Base-by-base conservation (phyloP, 306 rosid genomes). In the Medicago truncatula region DNA sequence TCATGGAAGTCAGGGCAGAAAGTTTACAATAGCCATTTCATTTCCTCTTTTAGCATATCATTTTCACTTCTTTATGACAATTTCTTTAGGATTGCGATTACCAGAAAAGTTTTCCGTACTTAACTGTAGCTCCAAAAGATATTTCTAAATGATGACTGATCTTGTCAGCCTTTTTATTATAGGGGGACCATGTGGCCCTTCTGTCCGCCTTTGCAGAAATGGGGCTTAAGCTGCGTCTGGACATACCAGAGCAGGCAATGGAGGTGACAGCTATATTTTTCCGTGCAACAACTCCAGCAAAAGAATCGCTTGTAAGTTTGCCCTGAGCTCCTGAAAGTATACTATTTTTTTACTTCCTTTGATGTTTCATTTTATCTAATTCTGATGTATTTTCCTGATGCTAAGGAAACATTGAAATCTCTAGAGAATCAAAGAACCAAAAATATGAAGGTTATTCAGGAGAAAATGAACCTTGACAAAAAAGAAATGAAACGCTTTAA, bases 131-230 rank as follows among this genome's bases (percentile, higher is more conserved):
- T 52, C 65, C 68, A 66, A 15, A 73, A 58, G 41, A 65, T 76
- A 53, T 71, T 57, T 79, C 71, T 71, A 31, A 63, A 39, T 41
- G 31, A 46, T 68, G 75, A 68, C 74, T n/a, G 41, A 66, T n/a
- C 63, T 40, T 75, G 79, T 71, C 44, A 81, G 49, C 62, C 69
- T 52, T 80, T 84, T 78, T 86, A 49, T 81, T 57, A 68, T 76
- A 96, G 99, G 98, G 98, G 79, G 99, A 96, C 84, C 91, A 90
- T 0, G 98, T 88, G 67, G 97, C 99, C 69, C 96, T 96, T 83
- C 82, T 96, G 74, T 96, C 99, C 13, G 95, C 99, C 76, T 92
- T 96, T 67, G 86, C 97, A 18, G 98, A 96, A 85, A 96, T 96
- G 99, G 99, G 99, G 78, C 97, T 96, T 15, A 96, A 88, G 88